These are phyloP conservation scores for Pseudomonodictys pantanalensis DNA, from an alignment of 495 filamentous ascomycete genomes.

Conservation along the genomic window DNA sequence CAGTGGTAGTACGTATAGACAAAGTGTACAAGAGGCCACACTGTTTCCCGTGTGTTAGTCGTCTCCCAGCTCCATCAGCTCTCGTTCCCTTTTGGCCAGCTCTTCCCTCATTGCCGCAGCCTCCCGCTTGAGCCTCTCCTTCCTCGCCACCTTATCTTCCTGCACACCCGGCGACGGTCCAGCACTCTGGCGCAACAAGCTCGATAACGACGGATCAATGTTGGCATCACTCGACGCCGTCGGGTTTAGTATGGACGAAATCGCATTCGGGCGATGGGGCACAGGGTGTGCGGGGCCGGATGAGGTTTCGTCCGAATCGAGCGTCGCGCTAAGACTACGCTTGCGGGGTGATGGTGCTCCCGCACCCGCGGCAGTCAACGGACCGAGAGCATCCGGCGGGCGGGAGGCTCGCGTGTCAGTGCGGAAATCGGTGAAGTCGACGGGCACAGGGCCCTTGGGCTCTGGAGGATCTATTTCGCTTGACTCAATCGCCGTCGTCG, in stretches of 20 bases:
- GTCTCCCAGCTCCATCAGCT: constrained; percentile 58
- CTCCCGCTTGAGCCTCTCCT: constrained; percentile 61
- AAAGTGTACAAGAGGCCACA: too few relatives aligned
- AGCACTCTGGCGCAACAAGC: background rate
- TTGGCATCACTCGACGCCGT: constrained; percentile 12
- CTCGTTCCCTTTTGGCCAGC: constrained; percentile 72
- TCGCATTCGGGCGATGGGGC: constrained; percentile 22
- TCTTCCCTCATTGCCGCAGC: constrained; percentile 72
- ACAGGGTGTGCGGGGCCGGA: constrained; percentile 43
- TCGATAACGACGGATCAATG: constrained; percentile 29
- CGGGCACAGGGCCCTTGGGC: constrained; percentile 31
- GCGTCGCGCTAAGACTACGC: constrained; percentile 58
- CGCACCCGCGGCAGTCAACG: too few relatives aligned
- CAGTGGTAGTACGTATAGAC: too few relatives aligned
- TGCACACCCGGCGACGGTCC: constrained; percentile 36
- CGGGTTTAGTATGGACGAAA: constrained; percentile 29
- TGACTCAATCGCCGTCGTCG: constrained; percentile 17
- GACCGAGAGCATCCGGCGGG: too few relatives aligned
- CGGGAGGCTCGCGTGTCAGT: too few relatives aligned
- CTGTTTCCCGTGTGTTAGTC: background rate
- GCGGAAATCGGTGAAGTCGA: constrained; percentile 41
- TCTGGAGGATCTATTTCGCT: constrained; percentile 17
- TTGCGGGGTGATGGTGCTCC: constrained; percentile 56
- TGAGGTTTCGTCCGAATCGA: constrained; percentile 37
- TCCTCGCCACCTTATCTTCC: constrained; percentile 17